Conservation (phyloP, 1,139 yeast genomes). For the Yamadazyma taylorii region DNA sequence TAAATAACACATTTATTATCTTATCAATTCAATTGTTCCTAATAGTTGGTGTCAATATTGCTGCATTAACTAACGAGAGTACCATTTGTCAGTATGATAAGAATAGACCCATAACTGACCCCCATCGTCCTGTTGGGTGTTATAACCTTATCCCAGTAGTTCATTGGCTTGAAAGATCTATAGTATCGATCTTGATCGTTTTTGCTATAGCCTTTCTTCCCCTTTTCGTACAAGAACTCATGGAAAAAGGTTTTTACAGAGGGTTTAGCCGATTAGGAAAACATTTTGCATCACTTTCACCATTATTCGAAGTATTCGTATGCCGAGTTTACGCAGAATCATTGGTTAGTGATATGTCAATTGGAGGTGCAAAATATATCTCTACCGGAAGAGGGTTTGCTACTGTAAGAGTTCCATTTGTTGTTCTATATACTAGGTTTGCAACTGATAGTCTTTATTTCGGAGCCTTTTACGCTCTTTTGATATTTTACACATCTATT, state of each 20-base stretch:
- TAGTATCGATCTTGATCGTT: slow-evolving; percentile 49
- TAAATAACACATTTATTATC: slow-evolving; percentile 52
- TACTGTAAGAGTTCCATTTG: slow-evolving; percentile 46
- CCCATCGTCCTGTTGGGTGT: slow-evolving; percentile 46
- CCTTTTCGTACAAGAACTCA: slow-evolving; percentile 49
- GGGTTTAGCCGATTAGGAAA: slow-evolving; percentile 44
- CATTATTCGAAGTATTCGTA: slow-evolving; percentile 54
- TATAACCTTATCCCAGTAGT: slow-evolving; percentile 49
- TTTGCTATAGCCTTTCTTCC: slow-evolving; percentile 53
- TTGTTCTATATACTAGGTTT: slow-evolving; percentile 45
- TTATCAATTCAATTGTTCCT: slow-evolving; percentile 48
- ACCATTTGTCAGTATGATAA: slow-evolving; percentile 48
- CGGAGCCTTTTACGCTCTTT: slow-evolving; percentile 38
- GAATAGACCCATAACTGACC: slow-evolving; percentile 48
- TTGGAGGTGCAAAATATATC: slow-evolving; percentile 56
- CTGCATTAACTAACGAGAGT: slow-evolving; percentile 46
- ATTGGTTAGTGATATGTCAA: slow-evolving; percentile 44
- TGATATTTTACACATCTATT: slow-evolving; percentile 44
- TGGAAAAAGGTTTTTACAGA: slow-evolving; percentile 50
- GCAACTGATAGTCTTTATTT: slow-evolving; percentile 47
- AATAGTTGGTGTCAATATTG: slow-evolving; percentile 47
- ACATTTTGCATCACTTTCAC: slow-evolving; percentile 51
- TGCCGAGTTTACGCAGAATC: slow-evolving; percentile 53
- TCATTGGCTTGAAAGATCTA: slow-evolving; percentile 51
- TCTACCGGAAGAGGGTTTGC: slow-evolving; percentile 60